These are phyloP conservation scores for Saturnispora quitensis DNA, from an alignment of 805 yeast species.

Conservation along the genomic window DNA sequence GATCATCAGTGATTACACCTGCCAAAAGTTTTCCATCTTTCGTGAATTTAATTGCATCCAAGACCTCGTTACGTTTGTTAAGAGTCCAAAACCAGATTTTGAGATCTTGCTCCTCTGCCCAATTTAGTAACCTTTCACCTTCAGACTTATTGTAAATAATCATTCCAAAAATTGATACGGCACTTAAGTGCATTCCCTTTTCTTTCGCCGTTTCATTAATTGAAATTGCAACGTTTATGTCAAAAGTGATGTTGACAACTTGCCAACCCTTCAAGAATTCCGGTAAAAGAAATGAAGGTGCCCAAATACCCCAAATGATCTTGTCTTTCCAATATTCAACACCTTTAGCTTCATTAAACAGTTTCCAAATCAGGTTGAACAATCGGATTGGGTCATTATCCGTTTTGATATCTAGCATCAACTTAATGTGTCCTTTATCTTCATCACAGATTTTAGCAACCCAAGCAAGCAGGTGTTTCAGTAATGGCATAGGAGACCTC, in stretches of 20 bases:
- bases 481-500: slow-evolving; percentile 26
- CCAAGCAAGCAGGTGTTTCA: slow-evolving; percentile 27
- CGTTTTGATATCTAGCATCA: slow-evolving; percentile 30
- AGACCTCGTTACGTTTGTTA: slow-evolving; percentile 20
- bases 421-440: slow-evolving; percentile 29
- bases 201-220: slow-evolving; percentile 13
- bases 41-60: slow-evolving; percentile 10
- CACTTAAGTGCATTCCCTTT: slow-evolving; percentile 15
- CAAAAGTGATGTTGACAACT: slow-evolving; percentile 26
- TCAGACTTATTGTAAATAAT: slow-evolving; percentile 17
- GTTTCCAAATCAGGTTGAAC: slow-evolving; percentile 19
- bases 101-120: slow-evolving; percentile 15
- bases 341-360: slow-evolving; percentile 16
- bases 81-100: slow-evolving; percentile 32
- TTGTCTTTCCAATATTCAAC: slow-evolving; percentile 27
- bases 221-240: slow-evolving; percentile 15
- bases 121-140: slow-evolving; percentile 13
- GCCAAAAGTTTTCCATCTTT: slow-evolving; percentile 9
- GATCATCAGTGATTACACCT: slow-evolving; percentile 21
- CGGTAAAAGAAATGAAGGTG: slow-evolving; percentile 21
- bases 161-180: slow-evolving; percentile 19
- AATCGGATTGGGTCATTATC: slow-evolving; percentile 25
- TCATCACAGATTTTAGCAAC: slow-evolving; percentile 33
- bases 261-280: slow-evolving; percentile 21
- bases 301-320: slow-evolving; percentile 32